Evolutionary conservation across 2,329 filamentous ascomycete species (phyloP).

Genomic region (Aspergillus tanneri): DNA sequence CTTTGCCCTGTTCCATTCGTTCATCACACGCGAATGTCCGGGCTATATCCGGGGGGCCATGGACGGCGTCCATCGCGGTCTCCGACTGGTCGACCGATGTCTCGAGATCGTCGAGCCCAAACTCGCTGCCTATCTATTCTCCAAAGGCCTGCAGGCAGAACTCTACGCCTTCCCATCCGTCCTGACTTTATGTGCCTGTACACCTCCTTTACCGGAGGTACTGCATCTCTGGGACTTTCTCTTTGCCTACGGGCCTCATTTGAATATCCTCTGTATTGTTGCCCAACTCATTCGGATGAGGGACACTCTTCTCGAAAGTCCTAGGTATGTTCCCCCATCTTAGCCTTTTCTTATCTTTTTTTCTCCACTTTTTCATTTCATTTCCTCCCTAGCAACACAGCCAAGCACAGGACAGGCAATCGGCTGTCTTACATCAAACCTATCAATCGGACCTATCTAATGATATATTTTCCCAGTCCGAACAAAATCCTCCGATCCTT

Average conservation of each 20-base stretch:
- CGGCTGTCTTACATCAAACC: too few species aligned
- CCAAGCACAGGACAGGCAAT: neutral
- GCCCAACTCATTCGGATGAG: conserved; percentile 89
- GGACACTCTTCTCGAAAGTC: conserved; percentile 76
- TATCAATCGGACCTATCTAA: conserved; percentile 15
- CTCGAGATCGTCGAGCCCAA: conserved; percentile 88
- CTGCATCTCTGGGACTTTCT: conserved; percentile 94
- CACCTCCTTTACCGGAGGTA: conserved; percentile 89
- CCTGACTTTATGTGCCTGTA: conserved; percentile 91
- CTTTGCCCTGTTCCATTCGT: conserved; percentile 83
- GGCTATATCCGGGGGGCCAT: conserved; percentile 94
- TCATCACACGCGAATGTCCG: conserved; percentile 84
- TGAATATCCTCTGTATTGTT: conserved; percentile 96
- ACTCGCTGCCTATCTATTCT: conserved; percentile 77
- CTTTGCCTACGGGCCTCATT: conserved; percentile 89
- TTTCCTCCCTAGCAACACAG: neutral
- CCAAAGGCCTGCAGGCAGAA: conserved; percentile 85
- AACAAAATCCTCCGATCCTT: conserved; percentile 90
- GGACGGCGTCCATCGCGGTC: conserved; percentile 92
- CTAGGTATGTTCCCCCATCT: conserved; percentile 73
- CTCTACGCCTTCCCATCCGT: conserved; percentile 97
- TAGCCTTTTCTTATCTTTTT: too few species aligned
- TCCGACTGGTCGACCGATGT: conserved; percentile 88
- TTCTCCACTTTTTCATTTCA: neutral
- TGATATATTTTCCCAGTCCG: conserved; percentile 64